Base-by-base conservation (phyloP, 495 filamentous ascomycete species). In the Talaromyces stipitatus region DNA sequence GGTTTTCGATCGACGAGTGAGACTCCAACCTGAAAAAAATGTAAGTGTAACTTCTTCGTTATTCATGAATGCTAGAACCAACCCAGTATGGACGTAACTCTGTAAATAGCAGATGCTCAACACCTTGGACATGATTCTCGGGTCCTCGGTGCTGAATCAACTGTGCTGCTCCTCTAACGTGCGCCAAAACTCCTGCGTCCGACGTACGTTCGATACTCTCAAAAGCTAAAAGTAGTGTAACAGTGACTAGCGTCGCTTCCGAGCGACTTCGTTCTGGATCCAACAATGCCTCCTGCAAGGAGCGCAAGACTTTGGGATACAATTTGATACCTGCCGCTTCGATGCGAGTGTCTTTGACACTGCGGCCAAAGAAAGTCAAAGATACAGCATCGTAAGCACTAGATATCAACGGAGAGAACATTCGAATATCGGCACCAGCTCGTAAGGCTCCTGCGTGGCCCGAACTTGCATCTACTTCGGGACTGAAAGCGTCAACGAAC, bases 51-150 rank as follows among this genome's bases (percentile, higher is more conserved):
- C 23, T 16, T 45, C n/a, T 18, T 30, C 14, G n/a, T 16, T 51
- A 29, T 1, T 32, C 14, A 29, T 9, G 30, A 26, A n/a, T 12
- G 9, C 7, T 48, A 12, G 51, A 20, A 32, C 69, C 45, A 64
- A 76, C 73, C 74, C 74, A 77, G 29, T 74, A 77, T 22, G 74
- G 72, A 7, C 74, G 68, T 16, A 77, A 62, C 43, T 77, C 74
- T 2, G 70, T 72, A 52, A 70, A 77, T 2, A 77, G 41, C 7
- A 74, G 60, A 60, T 77, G 74, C 27, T 77, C 74, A 0, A 77
- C 72, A 10, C 74, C 74, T 55, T 72, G 69, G 50, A 75, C 69
- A 53, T 77, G 74, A 32, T 70, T 75, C 52, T 74, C 72, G 0
- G 74, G 74, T 6, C 74, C 74, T 16, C 74, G 70, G 60, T 77